phyloP scores from a whole-genome alignment of 2,329 filamentous ascomycete species.

The Volutella citrinella region DNA sequence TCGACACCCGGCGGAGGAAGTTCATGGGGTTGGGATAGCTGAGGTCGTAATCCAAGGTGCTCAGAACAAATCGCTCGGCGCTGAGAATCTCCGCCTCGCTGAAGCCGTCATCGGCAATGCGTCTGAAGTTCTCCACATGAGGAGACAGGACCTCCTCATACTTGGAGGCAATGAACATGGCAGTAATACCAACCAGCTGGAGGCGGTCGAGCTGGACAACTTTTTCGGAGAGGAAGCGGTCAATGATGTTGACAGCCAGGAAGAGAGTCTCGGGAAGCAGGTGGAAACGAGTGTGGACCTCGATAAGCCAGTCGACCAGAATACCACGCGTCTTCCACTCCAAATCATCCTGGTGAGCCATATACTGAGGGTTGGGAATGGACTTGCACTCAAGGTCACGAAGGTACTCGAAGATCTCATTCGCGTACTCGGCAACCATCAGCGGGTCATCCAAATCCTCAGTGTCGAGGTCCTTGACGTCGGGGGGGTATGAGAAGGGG shows the following conservation, averaged over 20 bases:
- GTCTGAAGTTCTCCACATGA: conserved; percentile 94
- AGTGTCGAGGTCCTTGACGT: conserved; percentile 67
- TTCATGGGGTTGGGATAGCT: conserved; percentile 99
- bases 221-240: conserved; percentile 93
- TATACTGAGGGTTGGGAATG: conserved; percentile 88
- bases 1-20: conserved; percentile 96
- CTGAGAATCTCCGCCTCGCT: conserved; percentile 91
- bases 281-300: conserved; percentile 96
- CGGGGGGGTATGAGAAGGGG: conserved; percentile 14
- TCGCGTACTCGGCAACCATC: conserved; percentile 97
- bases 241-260: conserved; percentile 96
- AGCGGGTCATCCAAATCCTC: conserved; percentile 92
- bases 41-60: conserved; percentile 90
- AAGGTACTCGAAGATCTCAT: conserved; percentile 96
- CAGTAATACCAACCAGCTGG: conserved; percentile 93
- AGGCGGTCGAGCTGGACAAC: conserved; percentile 94
- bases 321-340: conserved; percentile 99
- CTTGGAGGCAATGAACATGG: conserved; percentile 99
- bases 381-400: conserved; percentile 77
- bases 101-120: conserved; percentile 96
- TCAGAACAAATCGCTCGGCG: conserved; percentile 92
- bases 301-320: conserved; percentile 95
- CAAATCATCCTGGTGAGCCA: conserved; percentile 88
- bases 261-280: conserved; percentile 95
- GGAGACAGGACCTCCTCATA: conserved; percentile 98